Conservation (phyloP, 2,329 filamentous ascomycete genomes). For the Calonectria fujianensis region DNA sequence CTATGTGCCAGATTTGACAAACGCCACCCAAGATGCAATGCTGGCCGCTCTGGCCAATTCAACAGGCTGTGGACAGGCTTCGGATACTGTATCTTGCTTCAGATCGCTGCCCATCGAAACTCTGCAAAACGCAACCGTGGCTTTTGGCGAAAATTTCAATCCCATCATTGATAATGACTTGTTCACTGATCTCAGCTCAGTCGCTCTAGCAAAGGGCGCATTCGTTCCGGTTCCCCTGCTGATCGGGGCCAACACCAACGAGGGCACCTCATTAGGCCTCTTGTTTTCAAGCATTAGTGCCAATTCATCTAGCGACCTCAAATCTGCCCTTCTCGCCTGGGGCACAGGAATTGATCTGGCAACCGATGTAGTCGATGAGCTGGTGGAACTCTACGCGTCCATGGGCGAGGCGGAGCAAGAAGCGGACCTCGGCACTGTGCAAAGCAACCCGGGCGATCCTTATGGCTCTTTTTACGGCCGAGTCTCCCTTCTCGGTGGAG, state of each 20-base stretch:
- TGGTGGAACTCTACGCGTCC: neutral
- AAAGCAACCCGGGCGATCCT: neutral
- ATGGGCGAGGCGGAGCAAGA: neutral
- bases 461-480: constrained; percentile 1
- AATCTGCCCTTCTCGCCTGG: neutral
- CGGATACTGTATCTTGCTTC: neutral
- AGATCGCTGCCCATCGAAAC: neutral
- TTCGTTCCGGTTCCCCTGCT: neutral
- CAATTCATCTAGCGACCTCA: neutral
- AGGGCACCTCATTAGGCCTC: neutral
- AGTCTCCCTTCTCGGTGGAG: neutral
- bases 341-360: neutral
- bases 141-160: too few relatives aligned
- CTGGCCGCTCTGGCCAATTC: constrained; percentile 1
- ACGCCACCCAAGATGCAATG: neutral
- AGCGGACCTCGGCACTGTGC: neutral
- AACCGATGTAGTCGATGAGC: neutral
- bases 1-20: neutral
- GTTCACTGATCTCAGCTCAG: neutral
- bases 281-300: neutral
- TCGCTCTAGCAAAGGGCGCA: neutral
- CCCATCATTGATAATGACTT: neutral
- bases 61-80: neutral
- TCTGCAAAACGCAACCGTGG: neutral
- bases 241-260: constrained; percentile 12